These are phyloP conservation scores for Narthecium ossifragum DNA, from an alignment of 106 monocot species.

Conservation along the genomic window DNA sequence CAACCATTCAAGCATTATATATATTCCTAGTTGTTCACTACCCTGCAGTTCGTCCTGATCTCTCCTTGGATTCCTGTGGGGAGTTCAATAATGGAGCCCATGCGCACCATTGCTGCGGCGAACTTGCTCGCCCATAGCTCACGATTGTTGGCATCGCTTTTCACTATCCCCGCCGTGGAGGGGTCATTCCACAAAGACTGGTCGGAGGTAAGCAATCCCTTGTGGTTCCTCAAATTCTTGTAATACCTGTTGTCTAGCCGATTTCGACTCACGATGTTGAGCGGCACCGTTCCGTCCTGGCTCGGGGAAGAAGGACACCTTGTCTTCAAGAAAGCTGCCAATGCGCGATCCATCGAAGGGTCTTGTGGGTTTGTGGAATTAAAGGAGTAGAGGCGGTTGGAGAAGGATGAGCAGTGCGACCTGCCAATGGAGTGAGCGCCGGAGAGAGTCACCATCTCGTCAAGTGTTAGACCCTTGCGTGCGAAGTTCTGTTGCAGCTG, in stretches of 20 bases:
- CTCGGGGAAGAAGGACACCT: background rate
- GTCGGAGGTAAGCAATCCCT: conserved; percentile 23
- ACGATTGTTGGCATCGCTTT: background rate
- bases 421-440: conserved; percentile 8
- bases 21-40: too few relatives aligned
- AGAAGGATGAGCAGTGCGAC: conserved; percentile 6
- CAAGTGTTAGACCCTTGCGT: background rate
- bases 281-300: background rate
- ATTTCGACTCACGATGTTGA: conserved; percentile 1
- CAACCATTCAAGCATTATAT: too few relatives aligned
- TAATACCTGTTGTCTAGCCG: conserved; percentile 23
- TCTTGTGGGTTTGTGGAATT: conserved; percentile 3
- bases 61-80: conserved; percentile 18
- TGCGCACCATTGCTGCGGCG: conserved; percentile 18
- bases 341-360: conserved; percentile 9
- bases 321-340: conserved; percentile 9
- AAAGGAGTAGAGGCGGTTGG: background rate
- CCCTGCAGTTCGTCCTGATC: conserved; percentile 12
- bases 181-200: conserved; percentile 8
- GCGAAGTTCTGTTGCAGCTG: background rate
- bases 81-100: conserved; percentile 22
- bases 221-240: conserved; percentile 2
- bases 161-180: conserved; percentile 8
- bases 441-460: conserved; percentile 11
- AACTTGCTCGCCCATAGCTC: conserved; percentile 15